Base-by-base conservation (phyloP, 2,329 filamentous ascomycete species). In the Stagonosporopsis chrysanthemi region DNA sequence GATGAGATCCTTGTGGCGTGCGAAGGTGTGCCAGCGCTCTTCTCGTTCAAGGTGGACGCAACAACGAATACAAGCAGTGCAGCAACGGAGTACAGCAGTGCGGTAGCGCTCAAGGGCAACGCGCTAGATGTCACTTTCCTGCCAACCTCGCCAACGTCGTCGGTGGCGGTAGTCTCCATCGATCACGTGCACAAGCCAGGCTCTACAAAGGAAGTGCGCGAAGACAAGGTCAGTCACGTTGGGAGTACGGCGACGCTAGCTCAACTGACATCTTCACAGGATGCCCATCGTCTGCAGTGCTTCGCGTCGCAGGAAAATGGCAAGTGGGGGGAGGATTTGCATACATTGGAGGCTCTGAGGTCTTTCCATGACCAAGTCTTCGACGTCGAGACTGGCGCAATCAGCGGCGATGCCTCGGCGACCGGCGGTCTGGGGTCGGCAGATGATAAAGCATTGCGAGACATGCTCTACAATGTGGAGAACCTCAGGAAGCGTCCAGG, bases 71-170 rank as follows among this genome's bases (percentile, higher is more conserved):
- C 42, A 19, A 58, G 52, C 40, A 50, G 61, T 6, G 61, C 60
- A 19, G 67, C 91, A 49, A 74, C 79, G 39, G 51, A 47, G n/a
- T 54, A 22, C 19, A 48, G 43, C 38, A 22, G 59, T 6, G 61
- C 61, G 15, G 68, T 91, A 50, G 74, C 79, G 36, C 74, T 91
- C 4, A 79, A 82, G 2, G 89, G 89, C 7, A 92, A 90, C 66
- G 84, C 87, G 0, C 82, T 94, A 4, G 84, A 87, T 68, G 66
- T 85, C n/a, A 67, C 77, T 11, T 69, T 75, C 40, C 35, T 76
- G 11, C 53, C 54, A 1, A 40, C 46, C 15, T 50, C 60, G 23
- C 42, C 53, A 35, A 46, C 39, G 9, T 56, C 56, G 14, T 56
- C 60, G n/a, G 60, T 49, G 14, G 48, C 62, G n/a, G 48, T 84